Evolutionary conservation across 2,329 filamentous ascomycete species (phyloP).

Genomic region (Apiospora aurea): DNA sequence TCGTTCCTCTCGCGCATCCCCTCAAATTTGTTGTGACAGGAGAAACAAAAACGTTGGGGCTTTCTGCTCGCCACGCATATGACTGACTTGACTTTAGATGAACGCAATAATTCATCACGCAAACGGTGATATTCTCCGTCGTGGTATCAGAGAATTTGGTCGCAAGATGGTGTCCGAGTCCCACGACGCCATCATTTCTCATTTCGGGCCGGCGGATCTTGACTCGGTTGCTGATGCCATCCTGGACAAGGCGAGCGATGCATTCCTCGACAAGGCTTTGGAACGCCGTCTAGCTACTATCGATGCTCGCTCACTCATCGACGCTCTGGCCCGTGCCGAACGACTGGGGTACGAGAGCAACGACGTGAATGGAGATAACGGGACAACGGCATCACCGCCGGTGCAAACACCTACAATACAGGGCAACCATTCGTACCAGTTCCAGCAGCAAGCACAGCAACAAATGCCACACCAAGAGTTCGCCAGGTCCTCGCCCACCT

Average conservation of each 20-base stretch:
- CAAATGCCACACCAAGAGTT: background rate
- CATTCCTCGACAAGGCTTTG: constrained; percentile 61
- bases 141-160: constrained; percentile 55
- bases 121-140: constrained; percentile 44
- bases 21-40: background rate
- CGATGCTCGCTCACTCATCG: constrained; percentile 60
- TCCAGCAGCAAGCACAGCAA: background rate
- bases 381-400: constrained; percentile 5
- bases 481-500: background rate
- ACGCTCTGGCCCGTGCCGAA: constrained; percentile 62
- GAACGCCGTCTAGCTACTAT: constrained; percentile 60
- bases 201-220: constrained; percentile 50
- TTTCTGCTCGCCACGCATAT: background rate
- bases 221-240: constrained; percentile 54
- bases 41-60: background rate
- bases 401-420: constrained; percentile 22
- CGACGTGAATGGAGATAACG: background rate
- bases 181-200: constrained; percentile 50
- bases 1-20: background rate
- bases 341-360: constrained; percentile 60
- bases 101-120: constrained; percentile 58
- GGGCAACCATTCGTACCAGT: background rate
- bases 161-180: constrained; percentile 49
- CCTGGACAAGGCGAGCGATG: constrained; percentile 53
- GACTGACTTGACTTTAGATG: constrained; percentile 44